These are phyloP conservation scores for Rhizoctonia solani DNA, from an alignment of 1,284 basidiomycete genomes.

Conservation along the genomic window DNA sequence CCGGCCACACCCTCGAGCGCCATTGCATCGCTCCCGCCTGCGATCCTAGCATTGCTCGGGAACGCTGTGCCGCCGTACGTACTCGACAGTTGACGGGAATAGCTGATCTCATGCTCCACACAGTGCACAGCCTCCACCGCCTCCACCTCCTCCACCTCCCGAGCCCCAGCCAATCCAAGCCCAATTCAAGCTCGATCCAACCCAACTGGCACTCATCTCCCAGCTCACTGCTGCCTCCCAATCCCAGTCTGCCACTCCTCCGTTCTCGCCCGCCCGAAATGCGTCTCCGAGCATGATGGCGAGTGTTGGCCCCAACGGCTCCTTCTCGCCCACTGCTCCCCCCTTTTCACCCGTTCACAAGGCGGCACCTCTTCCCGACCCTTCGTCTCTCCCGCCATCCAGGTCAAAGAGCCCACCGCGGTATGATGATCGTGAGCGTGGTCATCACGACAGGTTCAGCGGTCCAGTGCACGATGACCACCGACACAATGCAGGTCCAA, in stretches of 20 bases:
- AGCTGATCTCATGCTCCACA: background rate
- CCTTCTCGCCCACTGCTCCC: background rate
- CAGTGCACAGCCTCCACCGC: constrained; percentile 26
- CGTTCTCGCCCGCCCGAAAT: background rate
- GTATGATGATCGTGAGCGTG: too few relatives aligned
- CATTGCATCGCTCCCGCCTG: constrained; percentile 29
- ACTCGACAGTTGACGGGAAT: background rate
- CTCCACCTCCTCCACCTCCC: too few relatives aligned
- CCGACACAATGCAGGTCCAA: too few relatives aligned
- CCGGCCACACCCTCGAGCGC: background rate
- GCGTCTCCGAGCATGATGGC: too few relatives aligned
- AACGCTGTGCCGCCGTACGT: constrained; percentile 1
- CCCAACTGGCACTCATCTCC: constrained; percentile 70
- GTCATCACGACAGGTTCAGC: too few relatives aligned
- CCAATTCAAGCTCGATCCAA: constrained; percentile 50
- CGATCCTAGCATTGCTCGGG: constrained; percentile 32
- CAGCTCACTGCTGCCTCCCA: constrained; percentile 68
- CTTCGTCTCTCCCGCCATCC: background rate
- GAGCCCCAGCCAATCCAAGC: too few relatives aligned
- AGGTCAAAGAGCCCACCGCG: background rate
- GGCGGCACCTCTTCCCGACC: background rate
- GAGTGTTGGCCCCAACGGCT: too few relatives aligned
- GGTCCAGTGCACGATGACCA: too few relatives aligned
- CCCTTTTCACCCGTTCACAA: background rate
- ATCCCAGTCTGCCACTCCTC: constrained; percentile 42